These are phyloP conservation scores for Trapa incisa DNA, from an alignment of 345 rosid species.

Conservation along the genomic window DNA sequence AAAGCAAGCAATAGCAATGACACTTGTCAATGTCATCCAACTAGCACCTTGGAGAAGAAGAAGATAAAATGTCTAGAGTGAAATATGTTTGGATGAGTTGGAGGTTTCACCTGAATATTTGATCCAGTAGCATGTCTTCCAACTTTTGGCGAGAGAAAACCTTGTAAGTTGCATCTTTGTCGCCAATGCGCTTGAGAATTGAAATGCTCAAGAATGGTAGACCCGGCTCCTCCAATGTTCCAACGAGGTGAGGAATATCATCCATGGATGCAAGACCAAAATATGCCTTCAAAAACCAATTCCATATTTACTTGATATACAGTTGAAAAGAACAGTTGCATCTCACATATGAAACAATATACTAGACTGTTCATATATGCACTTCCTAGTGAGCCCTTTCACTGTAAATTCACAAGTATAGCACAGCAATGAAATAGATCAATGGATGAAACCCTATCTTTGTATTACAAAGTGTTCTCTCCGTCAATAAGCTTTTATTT, in stretches of 20 bases:
- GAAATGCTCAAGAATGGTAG: slow-evolving; percentile 82
- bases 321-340: neutral
- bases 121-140: slow-evolving; percentile 57
- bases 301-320: slow-evolving; percentile 6
- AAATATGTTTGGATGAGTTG: neutral
- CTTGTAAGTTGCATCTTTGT: slow-evolving; percentile 58
- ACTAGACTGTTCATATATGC: too few species aligned
- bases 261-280: slow-evolving; percentile 49
- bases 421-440: too few species aligned
- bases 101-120: slow-evolving; percentile 63
- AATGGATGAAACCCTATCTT: neutral
- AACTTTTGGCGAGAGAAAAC: slow-evolving; percentile 53
- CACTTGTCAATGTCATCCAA: too few species aligned
- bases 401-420: too few species aligned
- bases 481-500: neutral
- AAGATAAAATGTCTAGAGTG: neutral
- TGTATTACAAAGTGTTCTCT: neutral
- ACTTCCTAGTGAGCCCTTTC: too few species aligned
- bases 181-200: slow-evolving; percentile 41
- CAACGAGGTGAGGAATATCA: slow-evolving; percentile 68
- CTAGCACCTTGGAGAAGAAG: neutral
- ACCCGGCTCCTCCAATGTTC: slow-evolving; percentile 63
- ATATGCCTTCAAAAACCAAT: slow-evolving; percentile 36
- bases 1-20: neutral
- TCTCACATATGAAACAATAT: too few species aligned